Evolutionary conservation across 495 filamentous ascomycete genomes (phyloP), one percentile per base, ranked within the genome.

Genomic region (Halenospora varia): DNA sequence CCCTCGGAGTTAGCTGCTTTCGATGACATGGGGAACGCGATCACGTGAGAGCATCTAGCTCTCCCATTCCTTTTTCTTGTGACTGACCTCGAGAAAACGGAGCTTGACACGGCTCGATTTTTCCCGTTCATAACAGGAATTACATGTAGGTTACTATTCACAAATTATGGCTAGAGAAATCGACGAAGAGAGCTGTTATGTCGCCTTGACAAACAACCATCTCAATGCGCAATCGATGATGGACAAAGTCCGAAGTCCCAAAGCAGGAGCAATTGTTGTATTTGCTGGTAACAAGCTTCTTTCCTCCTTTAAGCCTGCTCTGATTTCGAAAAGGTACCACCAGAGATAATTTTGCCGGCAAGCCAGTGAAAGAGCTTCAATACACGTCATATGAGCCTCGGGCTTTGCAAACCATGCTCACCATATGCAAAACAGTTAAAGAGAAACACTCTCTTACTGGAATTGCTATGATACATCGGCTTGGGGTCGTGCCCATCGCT

Each of bases 231-330:
- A 74, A 41, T 60, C 71, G 25, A 77, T 82, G 29, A 85, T 92
- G 41, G 71, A 84, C 50, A 77, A 77, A 46, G 88, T 96, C 41
- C 84, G 85, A 56, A 90, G 85, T 56, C 87, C 90, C 22, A 77
- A 84, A 65, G 92, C 93, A 9, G 93, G 93, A 25, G 93, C 93
- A 44, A 88, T 96, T 45, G 86, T 96, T 19, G 70, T 97, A 25
- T 97, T 97, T 73, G 86, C 85, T 20, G 88, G 88, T 87, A 66
- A 62, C 65, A 60, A 1, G 19, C 25, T 19, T 48, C 13, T 1
- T 45, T 4, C 18, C n/a, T 3, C n/a, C 10, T 24, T 20, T 17
- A 22, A 18, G 18, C 15, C 48, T 47, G 18, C 13, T 13, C 47
- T 39, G 9, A 18, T 17, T 42, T 47, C 25, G n/a, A n/a, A 18